Evolutionary conservation across 805 yeast species (phyloP).

Genomic region (Candida sithepensis): DNA sequence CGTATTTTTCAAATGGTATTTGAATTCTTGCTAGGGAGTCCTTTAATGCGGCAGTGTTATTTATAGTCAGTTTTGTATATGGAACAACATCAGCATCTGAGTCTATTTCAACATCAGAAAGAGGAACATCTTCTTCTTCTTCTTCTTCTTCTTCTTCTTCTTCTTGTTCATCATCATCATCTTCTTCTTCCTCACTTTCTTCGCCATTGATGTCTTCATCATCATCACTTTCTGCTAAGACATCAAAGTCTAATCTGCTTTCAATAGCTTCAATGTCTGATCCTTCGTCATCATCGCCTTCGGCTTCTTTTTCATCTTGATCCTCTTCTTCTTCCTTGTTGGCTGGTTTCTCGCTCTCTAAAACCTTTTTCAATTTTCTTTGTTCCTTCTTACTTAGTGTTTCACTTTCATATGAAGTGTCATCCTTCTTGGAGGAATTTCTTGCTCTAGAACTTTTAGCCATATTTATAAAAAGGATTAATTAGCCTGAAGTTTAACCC

Average conservation of each 20-base stretch:
- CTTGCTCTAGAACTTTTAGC: conserved; percentile 16
- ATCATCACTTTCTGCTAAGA: conserved; percentile 30
- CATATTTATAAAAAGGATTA: conserved; percentile 6
- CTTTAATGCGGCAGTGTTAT: conserved; percentile 79
- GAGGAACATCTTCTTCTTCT: conserved; percentile 79
- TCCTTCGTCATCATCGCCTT: conserved; percentile 40
- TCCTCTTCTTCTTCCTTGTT: conserved; percentile 24
- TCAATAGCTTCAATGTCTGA: conserved; percentile 20
- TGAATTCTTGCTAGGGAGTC: conserved; percentile 65
- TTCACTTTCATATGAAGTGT: conserved; percentile 43
- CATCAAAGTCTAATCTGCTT: conserved; percentile 21
- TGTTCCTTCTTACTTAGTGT: conserved; percentile 61
- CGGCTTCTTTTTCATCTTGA: conserved; percentile 39
- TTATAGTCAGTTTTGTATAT: conserved; percentile 81
- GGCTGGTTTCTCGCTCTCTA: conserved; percentile 28
- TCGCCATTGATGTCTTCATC: conserved; percentile 14
- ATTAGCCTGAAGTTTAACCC: too few species aligned
- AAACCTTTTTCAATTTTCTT: conserved; percentile 18
- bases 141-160: conserved; percentile 57
- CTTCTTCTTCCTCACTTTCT: conserved; percentile 38
- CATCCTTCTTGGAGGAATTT: conserved; percentile 12
- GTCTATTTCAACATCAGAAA: conserved; percentile 88
- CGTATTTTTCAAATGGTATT: conserved; percentile 59
- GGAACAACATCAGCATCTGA: conserved; percentile 95
- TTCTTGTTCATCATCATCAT: conserved; percentile 45